Evolutionary conservation across 2,329 filamentous ascomycete species (phyloP).

Genomic region (Thyridium curvatum): DNA sequence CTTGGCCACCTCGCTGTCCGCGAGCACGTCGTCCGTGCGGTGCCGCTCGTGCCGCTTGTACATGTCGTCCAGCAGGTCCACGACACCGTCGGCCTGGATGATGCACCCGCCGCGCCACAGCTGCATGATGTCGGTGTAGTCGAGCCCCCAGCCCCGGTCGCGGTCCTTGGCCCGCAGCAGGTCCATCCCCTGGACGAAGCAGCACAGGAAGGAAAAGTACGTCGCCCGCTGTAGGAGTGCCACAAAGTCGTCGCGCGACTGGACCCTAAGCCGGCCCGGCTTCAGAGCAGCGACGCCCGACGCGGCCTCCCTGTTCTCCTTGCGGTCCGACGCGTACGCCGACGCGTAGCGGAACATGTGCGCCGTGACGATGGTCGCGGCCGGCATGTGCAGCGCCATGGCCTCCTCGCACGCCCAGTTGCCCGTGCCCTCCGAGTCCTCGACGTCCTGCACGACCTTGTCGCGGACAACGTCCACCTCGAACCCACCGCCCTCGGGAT

Average conservation of each 20-base stretch:
- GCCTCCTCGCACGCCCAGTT: conserved; percentile 60
- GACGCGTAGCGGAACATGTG: conserved; percentile 60
- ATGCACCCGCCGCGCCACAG: conserved; percentile 69
- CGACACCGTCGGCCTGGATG: conserved; percentile 61
- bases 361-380: conserved; percentile 55
- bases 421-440: conserved; percentile 60
- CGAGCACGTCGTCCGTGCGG: conserved; percentile 29
- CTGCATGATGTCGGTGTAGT: conserved; percentile 43
- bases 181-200: conserved; percentile 61
- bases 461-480: conserved; percentile 59
- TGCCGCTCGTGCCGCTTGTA: conserved; percentile 28
- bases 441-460: conserved; percentile 65
- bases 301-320: conserved; percentile 41
- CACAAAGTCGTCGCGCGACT: conserved; percentile 37
- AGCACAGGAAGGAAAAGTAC: conserved; percentile 54
- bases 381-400: conserved; percentile 53
- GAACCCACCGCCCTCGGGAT: conserved; percentile 30
- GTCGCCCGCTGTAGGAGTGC: conserved; percentile 54
- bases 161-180: conserved; percentile 53
- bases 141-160: conserved; percentile 52
- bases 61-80: conserved; percentile 46
- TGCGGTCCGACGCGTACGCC: conserved; percentile 51
- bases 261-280: conserved; percentile 8
- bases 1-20: conserved; percentile 30
- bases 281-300: conserved; percentile 17